Evolutionary conservation across 441 rosid species (phyloP), one percentile per base, ranked within the genome.

Genomic region (Capsella rubella): DNA sequence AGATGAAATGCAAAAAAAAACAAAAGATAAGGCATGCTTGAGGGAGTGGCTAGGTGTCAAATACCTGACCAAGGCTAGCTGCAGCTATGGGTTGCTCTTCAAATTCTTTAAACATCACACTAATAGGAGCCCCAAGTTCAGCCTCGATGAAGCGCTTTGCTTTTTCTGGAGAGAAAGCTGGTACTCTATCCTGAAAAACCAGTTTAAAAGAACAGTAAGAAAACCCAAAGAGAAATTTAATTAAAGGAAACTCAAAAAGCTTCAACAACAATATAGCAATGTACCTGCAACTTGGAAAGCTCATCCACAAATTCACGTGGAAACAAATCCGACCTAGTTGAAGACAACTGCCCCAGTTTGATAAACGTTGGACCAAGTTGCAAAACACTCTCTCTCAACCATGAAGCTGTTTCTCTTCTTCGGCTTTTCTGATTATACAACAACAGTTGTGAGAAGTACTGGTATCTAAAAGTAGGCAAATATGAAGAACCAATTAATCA

Each of bases 51-150:
- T 66, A 59, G 27, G 35, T 68, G 8, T 64, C 83, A 82, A 86
- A 81, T 82, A 94, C 99, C 93, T 94, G 99, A 80, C 99, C 99
- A 85, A 94, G 99, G 81, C 97, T 94, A 85, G 99, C 99, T 37
- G 99, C 99, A 73, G 97, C 99, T 72, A 92, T 90, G n/a, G 99
- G 99, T 75, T 54, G 87, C 53, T 95, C 97, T 82, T 92, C 99
- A 74, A 95, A 95, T 77, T 83, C 94, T 85, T 81, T 89, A 74
- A 76, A 95, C 79, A 95, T 73, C 47, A 84, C 64, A 49, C 84
- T 75, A 1, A 95, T 82, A 7, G 97, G 82, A 80, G 92, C 93
- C 55, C 97, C 99, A 62, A 94, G 83, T 78, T 94, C 99, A 2
- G 73, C 74, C 86, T 92, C 84, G 6, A 94, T 86, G 74, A 89